Evolutionary conservation across 345 rosid species (phyloP).

Genomic region (Fremontodendron californicum): DNA sequence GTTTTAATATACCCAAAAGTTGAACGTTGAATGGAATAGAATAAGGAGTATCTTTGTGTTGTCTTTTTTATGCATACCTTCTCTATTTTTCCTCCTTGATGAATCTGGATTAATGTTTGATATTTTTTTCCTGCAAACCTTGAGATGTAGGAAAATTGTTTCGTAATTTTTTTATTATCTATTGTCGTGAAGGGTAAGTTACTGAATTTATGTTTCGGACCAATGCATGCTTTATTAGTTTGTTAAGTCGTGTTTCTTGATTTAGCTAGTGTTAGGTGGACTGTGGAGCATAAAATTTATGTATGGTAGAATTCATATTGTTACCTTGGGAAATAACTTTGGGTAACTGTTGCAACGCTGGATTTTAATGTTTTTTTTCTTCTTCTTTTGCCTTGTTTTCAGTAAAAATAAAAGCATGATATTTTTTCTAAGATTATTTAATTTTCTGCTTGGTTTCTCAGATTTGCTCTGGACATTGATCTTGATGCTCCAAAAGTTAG

Average conservation of each 20-base stretch:
- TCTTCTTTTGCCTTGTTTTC: neutral
- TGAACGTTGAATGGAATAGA: neutral
- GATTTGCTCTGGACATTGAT: constrained; percentile 97
- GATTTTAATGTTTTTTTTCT: neutral
- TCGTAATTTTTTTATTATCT: neutral
- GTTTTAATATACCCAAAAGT: neutral
- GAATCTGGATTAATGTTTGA: neutral
- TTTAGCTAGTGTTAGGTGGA: neutral
- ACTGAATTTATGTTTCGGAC: neutral
- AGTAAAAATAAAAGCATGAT: neutral
- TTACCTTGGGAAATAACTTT: neutral
- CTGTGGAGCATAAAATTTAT: neutral
- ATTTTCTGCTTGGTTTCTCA: constrained; percentile 35
- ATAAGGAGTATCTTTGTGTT: neutral
- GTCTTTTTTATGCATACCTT: neutral
- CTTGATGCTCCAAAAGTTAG: constrained; percentile 97
- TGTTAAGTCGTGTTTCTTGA: neutral
- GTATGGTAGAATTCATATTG: neutral
- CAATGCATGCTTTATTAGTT: neutral
- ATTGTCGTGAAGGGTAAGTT: neutral
- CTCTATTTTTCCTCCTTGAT: neutral
- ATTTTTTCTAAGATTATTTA: neutral
- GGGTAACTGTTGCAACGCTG: neutral
- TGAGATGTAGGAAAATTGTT: neutral
- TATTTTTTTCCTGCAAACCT: neutral